These are phyloP conservation scores for Telfairia occidentalis DNA, from an alignment of 331 rosid species.

Conservation along the genomic window DNA sequence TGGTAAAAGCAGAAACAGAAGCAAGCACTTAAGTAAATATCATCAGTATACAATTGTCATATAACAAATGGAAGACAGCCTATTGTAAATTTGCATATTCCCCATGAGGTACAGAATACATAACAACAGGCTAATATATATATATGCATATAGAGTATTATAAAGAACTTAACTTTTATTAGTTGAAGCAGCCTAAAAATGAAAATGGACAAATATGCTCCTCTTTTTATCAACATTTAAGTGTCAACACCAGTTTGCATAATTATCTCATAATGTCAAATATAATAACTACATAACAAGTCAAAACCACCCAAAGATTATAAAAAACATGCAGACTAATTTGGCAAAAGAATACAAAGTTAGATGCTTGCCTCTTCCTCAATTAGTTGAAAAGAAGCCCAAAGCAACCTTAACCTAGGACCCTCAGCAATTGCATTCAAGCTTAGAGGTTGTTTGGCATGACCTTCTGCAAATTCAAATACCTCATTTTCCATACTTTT, in stretches of 20 bases:
- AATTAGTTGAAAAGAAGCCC: conserved; percentile 64
- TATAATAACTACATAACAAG: not conserved
- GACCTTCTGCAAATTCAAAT: conserved; percentile 24
- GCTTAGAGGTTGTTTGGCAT: conserved; percentile 49
- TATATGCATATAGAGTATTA: not conserved
- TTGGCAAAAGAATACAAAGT: conserved; percentile 18
- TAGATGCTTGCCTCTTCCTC: conserved; percentile 70
- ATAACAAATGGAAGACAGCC: not conserved
- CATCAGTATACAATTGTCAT: not conserved
- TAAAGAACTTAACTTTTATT: not conserved
- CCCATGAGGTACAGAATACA: not conserved
- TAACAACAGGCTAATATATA: not conserved
- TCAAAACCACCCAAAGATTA: not conserved
- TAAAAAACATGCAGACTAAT: not conserved
- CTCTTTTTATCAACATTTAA: not conserved
- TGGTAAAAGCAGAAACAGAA: not conserved
- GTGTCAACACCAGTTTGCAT: not conserved
- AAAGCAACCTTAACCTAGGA: conserved; percentile 74
- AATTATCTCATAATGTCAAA: not conserved
- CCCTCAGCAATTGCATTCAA: conserved; percentile 79
- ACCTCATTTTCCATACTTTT: conserved; percentile 35
- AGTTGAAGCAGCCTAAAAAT: not conserved
- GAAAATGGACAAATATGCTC: not conserved
- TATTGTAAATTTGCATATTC: not conserved
- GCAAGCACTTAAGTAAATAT: not conserved